Evolutionary conservation across 805 yeast genomes (phyloP), one percentile per base, ranked within the genome.

Genomic region (Wickerhamiella alocasiicola): DNA sequence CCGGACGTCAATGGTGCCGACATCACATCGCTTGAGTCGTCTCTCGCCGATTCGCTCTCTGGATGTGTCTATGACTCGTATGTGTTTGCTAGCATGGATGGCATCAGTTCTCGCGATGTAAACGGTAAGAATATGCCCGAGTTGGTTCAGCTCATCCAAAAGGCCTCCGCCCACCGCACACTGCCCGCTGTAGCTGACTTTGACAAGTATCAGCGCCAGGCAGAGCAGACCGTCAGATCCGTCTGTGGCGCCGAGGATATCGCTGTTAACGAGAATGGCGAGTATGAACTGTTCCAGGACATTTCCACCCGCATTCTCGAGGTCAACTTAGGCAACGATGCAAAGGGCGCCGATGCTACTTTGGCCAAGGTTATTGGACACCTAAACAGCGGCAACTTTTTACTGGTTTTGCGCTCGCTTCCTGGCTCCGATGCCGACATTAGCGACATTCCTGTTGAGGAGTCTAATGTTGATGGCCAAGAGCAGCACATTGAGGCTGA

Each of bases 281-380:
- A 65, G 9, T 49, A 56, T 43, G 66, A 71, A 18, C 70, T 72
- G 2, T 81, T 80, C 55, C 65, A 72, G 28, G 94, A 83, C 52
- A 61, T 74, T 1, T 60, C 70, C 19, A 74, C 72, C 17, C 65
- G 93, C 46, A 68, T 82, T 9, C 70, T 88, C 21, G 60, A 66
- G 13, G 59, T 85, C 7, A 67, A 76, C 28, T 66, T 79, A 44
- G 44, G 31, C 15, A 21, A 39, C n/a, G 42, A 39, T 23, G 31
- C 33, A 23, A 25, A 37, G 24, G 41, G 41, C 20, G 37, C 31
- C 27, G 55, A 54, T 35, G 56, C 57, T 36, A 47, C 50, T 6
- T 35, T 60, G 36, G 43, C 49, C 26, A 45, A 54, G 15, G 49
- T 61, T 11, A 39, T 61, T 15, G 48, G 56, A 29, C 51, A 44